A percentile compares a stretch with the other conserved stretches of the same genome.
phyloP scores from a whole-genome alignment of 176 grass and related monocot species.

The Elaeis guineensis region DNA sequence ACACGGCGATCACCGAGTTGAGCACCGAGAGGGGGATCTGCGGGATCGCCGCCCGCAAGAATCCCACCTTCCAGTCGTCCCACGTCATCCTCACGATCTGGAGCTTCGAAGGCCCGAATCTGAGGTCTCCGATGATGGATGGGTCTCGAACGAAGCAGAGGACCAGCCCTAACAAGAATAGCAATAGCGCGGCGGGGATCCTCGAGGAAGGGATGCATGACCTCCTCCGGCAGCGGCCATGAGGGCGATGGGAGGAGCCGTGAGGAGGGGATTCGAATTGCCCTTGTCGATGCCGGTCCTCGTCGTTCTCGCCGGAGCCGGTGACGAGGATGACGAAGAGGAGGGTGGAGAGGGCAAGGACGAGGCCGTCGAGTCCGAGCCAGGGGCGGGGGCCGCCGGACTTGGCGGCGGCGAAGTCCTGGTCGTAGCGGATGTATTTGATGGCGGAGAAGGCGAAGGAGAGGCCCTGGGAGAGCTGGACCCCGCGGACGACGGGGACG shows the following conservation, averaged over 20 bases:
- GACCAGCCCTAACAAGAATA: constrained; percentile 55
- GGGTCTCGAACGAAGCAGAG: constrained; percentile 76
- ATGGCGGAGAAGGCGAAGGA: constrained; percentile 72
- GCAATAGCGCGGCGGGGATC: constrained; percentile 59
- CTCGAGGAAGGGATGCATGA: constrained; percentile 19
- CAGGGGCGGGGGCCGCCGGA: constrained; percentile 38
- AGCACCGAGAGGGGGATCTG: constrained; percentile 80
- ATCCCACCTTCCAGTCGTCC: constrained; percentile 67
- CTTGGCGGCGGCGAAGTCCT: constrained; percentile 62
- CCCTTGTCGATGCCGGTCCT: neutral
- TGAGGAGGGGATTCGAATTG: neutral
- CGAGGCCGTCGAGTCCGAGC: constrained; percentile 62
- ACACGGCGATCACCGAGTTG: constrained; percentile 87
- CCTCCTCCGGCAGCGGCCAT: neutral
- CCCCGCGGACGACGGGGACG: constrained; percentile 69
- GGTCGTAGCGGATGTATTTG: constrained; percentile 72
- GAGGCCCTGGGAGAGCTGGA: constrained; percentile 85
- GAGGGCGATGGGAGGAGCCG: too few species aligned
- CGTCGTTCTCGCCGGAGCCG: constrained; percentile 52
- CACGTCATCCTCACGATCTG: constrained; percentile 47
- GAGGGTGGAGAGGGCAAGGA: constrained; percentile 58
- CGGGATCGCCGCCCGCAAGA: constrained; percentile 64
- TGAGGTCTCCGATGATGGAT: constrained; percentile 46
- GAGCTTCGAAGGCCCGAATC: constrained; percentile 54
- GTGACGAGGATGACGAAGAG: constrained; percentile 65